Evolutionary conservation across 2,329 filamentous ascomycete genomes (phyloP).

Genomic region (Fusarium succisae): DNA sequence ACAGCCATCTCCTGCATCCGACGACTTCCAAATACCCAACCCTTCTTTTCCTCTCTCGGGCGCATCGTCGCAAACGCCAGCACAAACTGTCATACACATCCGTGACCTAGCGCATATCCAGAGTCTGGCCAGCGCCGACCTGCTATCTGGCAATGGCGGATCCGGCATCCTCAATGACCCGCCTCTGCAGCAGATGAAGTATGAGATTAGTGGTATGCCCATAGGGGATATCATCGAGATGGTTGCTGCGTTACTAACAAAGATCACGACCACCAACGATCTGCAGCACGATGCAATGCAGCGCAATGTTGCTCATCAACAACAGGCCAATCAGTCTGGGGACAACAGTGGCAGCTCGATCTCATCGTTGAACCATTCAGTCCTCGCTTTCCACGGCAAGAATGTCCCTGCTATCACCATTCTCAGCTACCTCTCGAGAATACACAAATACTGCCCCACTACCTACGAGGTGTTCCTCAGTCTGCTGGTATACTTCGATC

Average conservation of each 20-base stretch:
- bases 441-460: slow-evolving; percentile 98
- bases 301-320: slow-evolving; percentile 69
- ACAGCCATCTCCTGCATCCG: slow-evolving; percentile 50
- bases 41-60: slow-evolving; percentile 48
- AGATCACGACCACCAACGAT: slow-evolving; percentile 97
- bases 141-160: slow-evolving; percentile 60
- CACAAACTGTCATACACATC: slow-evolving; percentile 74
- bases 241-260: slow-evolving; percentile 94
- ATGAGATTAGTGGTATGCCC: slow-evolving; percentile 98
- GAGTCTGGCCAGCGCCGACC: slow-evolving; percentile 83
- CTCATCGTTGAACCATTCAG: slow-evolving; percentile 68
- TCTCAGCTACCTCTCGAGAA: slow-evolving; percentile 91
- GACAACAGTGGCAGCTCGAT: slow-evolving; percentile 63
- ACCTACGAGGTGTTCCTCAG: slow-evolving; percentile 98
- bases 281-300: slow-evolving; percentile 91
- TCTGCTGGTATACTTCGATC: slow-evolving; percentile 95
- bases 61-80: slow-evolving; percentile 41
- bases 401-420: slow-evolving; percentile 98
- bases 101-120: slow-evolving; percentile 92
- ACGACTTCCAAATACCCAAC: slow-evolving; percentile 51
- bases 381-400: slow-evolving; percentile 96
- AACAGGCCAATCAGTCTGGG: slow-evolving; percentile 60
- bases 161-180: slow-evolving; percentile 61
- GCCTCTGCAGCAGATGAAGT: slow-evolving; percentile 69
- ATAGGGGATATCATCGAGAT: slow-evolving; percentile 98